Base-by-base conservation (phyloP, 2,329 filamentous ascomycete genomes). In the Nigrospora osmanthi region DNA sequence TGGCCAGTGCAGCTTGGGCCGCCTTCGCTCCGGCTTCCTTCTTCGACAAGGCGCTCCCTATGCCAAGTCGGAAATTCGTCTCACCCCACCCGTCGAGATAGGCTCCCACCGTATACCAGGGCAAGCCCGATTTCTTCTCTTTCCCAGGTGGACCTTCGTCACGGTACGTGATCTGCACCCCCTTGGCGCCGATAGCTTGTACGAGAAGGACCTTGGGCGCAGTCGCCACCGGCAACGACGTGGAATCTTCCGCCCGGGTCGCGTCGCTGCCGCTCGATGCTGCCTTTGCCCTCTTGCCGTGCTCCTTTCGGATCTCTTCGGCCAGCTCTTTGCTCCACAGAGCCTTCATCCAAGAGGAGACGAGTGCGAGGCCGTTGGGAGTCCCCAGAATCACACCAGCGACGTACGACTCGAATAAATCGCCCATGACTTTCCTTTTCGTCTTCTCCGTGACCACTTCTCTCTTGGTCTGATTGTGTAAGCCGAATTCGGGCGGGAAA, bases 401-500 rank as follows among this genome's bases (percentile, higher is more conserved):
- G 14, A 95, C 79, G 54, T 94, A 96, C 0, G 91, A 86, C 62
- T 97, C 91, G 55, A 96, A 94, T 15, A 96, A 75, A 59, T 97
- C 91, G 10, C 84, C 90, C 45, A 86, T 73, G 11, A 89, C 80
- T 63, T 96, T 96, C 13, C 70, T 75, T 48, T 77, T 72, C 36
- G 74, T 76, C 59, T 75, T 82, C 58, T 58, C 64, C 45, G 57
- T 74, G 42, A 56, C 64, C 39, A 50, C 57, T 19, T 66, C 67
- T 49, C 73, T 71, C 2, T 53, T 52, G 12, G 50, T 52, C 40
- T 61, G 58, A 5, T 62, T 62, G 2, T 53, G 57, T 43, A 66
- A 43, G 31, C 58, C 55, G 55, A 70, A 68, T 50, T 74, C 72
- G 12, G 54, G 50, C 1, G 75, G 83, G 3, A 86, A 67, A 28